Evolutionary conservation across 345 rosid genomes (phyloP).

Genomic region (Aquilaria malaccensis): DNA sequence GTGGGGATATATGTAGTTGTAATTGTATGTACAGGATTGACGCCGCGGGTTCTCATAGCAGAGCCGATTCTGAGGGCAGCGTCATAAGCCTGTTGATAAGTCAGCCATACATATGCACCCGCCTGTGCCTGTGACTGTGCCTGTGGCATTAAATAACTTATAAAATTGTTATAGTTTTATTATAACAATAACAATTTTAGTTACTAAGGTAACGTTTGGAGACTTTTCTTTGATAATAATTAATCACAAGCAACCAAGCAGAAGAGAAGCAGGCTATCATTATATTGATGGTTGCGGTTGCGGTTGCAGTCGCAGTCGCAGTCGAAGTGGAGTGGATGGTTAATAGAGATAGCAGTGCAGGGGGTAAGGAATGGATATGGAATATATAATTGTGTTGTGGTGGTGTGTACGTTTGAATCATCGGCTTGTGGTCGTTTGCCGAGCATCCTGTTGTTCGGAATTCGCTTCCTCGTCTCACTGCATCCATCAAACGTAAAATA

Average conservation of each 20-base stretch:
- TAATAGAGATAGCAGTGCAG: neutral
- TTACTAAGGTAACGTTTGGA: no score
- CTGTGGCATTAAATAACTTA: no score
- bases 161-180: no score
- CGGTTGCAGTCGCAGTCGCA: no score
- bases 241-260: no score
- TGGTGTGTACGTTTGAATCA: slow-evolving; percentile 57
- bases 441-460: slow-evolving; percentile 52
- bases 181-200: no score
- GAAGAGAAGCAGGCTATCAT: no score
- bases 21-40: slow-evolving; percentile 54
- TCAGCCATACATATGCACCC: slow-evolving; percentile 76
- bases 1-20: no score
- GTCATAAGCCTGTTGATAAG: slow-evolving; percentile 69
- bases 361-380: neutral
- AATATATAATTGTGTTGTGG: no score
- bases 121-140: slow-evolving; percentile 23
- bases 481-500: neutral
- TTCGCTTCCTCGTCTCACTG: slow-evolving; percentile 49
- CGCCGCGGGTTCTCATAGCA: slow-evolving; percentile 57
- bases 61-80: slow-evolving; percentile 57
- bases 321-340: no score
- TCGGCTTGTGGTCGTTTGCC: slow-evolving; percentile 46
- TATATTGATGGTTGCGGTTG: no score
- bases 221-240: no score